Evolutionary conservation across 805 yeast genomes (phyloP).

Genomic region (Wickerhamomyces canadensis): DNA sequence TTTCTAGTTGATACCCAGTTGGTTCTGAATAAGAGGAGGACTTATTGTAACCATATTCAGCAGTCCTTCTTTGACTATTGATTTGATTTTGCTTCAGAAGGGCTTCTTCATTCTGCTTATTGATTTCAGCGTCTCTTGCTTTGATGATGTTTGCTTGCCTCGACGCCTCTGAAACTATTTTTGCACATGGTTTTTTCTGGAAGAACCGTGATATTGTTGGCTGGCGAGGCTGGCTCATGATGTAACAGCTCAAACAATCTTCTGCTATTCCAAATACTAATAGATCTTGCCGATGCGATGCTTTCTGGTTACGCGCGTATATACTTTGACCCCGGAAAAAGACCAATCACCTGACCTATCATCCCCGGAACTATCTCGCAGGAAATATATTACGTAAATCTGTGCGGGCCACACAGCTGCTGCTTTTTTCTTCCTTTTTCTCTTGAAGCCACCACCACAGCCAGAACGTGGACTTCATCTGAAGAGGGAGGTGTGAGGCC

Average conservation of each 20-base stretch:
- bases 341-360: too few relatives aligned
- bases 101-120: neutral
- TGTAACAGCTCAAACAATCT: neutral
- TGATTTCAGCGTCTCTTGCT: neutral
- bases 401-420: too few relatives aligned
- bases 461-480: too few relatives aligned
- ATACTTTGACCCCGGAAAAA: too few relatives aligned
- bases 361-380: too few relatives aligned
- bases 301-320: too few relatives aligned
- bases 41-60: slow-evolving; percentile 2
- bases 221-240: slow-evolving; percentile 2
- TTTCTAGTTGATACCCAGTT: neutral
- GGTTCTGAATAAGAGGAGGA: too few relatives aligned
- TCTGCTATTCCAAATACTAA: too few relatives aligned
- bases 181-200: neutral
- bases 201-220: slow-evolving; percentile 4
- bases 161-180: neutral
- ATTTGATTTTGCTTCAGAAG: neutral
- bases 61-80: neutral
- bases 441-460: too few relatives aligned
- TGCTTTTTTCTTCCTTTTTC: too few relatives aligned
- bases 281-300: neutral
- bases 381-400: too few relatives aligned
- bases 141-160: neutral
- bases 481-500: too few relatives aligned